Evolutionary conservation across 23 red algal species (phyloP).

Genomic region (Gracilariopsis chorda): DNA sequence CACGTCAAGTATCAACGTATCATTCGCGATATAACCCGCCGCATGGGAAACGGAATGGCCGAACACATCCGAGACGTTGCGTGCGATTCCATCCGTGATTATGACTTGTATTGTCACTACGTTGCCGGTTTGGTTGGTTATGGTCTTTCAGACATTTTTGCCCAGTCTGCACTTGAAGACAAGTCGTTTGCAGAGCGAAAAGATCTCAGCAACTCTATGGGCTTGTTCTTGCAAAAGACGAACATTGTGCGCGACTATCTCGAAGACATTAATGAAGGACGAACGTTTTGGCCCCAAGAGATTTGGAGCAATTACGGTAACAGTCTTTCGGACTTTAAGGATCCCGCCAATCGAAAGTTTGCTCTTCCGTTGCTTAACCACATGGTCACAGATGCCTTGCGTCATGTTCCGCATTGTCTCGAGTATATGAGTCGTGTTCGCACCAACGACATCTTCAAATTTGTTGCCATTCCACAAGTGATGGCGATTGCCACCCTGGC

Average conservation of each 20-base stretch:
- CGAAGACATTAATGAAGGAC: constrained; percentile 87
- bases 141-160: constrained; percentile 90
- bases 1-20: constrained; percentile 54
- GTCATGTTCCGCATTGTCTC: constrained; percentile 92
- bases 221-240: constrained; percentile 97
- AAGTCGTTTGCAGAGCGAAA: constrained; percentile 31
- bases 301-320: constrained; percentile 84
- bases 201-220: constrained; percentile 92
- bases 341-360: constrained; percentile 54
- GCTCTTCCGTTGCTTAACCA: constrained; percentile 80
- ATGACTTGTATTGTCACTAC: constrained; percentile 96
- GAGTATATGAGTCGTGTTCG: constrained; percentile 87
- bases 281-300: constrained; percentile 97
- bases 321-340: constrained; percentile 75
- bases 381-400: constrained; percentile 95
- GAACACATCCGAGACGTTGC: constrained; percentile 80
- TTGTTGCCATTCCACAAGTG: constrained; percentile 97
- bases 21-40: constrained; percentile 87
- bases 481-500: constrained; percentile 97
- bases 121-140: constrained; percentile 94
- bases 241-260: constrained; percentile 98
- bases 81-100: constrained; percentile 76
- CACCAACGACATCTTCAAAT: constrained; percentile 84
- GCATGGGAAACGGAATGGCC: constrained; percentile 96
- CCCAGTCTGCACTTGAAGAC: constrained; percentile 39